Evolutionary conservation across 495 filamentous ascomycete species (phyloP), one percentile per base, ranked within the genome.

Genomic region (Penicillium cataractarum): DNA sequence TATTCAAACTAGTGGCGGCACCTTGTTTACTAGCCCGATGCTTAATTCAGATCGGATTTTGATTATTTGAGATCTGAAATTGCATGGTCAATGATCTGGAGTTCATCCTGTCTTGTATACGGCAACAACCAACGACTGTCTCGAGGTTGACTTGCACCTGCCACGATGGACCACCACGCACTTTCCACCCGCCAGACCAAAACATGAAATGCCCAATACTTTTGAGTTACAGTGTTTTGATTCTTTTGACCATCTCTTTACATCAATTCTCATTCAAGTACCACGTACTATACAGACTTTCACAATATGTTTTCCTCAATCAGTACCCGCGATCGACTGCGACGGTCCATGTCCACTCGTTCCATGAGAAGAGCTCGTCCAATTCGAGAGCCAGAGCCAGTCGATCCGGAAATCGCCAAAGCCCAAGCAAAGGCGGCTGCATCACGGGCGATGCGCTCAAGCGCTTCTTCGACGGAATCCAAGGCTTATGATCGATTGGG

Each of bases 351-450:
- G 71, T 92, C 90, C 19, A 77, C 83, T 46, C 84, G 84, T 50
- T 90, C 88, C 19, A 76, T 85, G 33, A 79, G 80, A 58, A 83
- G 77, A 49, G 59, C 63, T 21, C 66, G 69, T 24, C 62, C 65
- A 35, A 55, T 62, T 27, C 46, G 61, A 58, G 68, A 72, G 15
- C 50, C 73, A 17, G 80, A 85, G 35, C 67, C 80, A 35, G 78
- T 86, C 46, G 79, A 86, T 49, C 79, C 86, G 8, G 79, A 82
- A 21, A 65, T 80, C n/a, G 84, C 84, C 12, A 81, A 84, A 51
- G 75, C 80, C 33, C 84, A 90, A 69, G 90, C 90, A 31, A 82
- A 87, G 10, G 82, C 83, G 40, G 90, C 90, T 52, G 90, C 90
- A n/a, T 80, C 79, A 26, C 74, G 82, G 62, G 90, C 90, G 42